Evolutionary conservation across 805 yeast species (phyloP).

Genomic region (Metschnikowia rubicola): DNA sequence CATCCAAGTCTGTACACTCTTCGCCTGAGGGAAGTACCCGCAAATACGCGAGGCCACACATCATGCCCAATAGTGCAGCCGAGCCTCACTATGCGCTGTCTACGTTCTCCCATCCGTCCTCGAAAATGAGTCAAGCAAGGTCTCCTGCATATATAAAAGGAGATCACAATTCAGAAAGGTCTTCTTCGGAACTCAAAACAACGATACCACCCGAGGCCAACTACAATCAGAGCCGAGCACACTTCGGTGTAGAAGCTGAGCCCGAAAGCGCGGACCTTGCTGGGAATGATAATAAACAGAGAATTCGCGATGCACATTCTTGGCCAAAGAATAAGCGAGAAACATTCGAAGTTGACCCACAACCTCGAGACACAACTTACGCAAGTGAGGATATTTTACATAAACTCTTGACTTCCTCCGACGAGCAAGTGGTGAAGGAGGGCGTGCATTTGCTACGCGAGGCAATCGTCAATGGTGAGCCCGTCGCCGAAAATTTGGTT

Average conservation of each 20-base stretch:
- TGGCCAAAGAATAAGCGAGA: neutral
- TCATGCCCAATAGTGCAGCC: neutral
- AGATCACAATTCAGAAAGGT: too few species aligned
- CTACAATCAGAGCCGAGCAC: too few species aligned
- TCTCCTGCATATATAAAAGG: too few species aligned
- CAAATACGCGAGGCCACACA: neutral
- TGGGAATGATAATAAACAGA: too few species aligned
- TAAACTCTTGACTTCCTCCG: slow-evolving; percentile 32
- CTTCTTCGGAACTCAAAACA: too few species aligned
- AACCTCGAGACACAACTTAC: too few species aligned
- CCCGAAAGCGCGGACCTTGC: too few species aligned
- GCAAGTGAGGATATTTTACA: slow-evolving; percentile 33
- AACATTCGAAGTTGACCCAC: neutral
- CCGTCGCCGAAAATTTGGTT: slow-evolving; percentile 24
- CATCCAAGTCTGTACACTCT: neutral
- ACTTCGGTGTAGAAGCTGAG: too few species aligned
- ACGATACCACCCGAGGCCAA: too few species aligned
- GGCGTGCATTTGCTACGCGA: slow-evolving; percentile 37
- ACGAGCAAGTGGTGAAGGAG: slow-evolving; percentile 27
- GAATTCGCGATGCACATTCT: neutral
- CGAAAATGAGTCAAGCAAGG: neutral
- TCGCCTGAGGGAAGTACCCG: slow-evolving; percentile 1
- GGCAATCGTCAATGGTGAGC: slow-evolving; percentile 38
- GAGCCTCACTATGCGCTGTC: slow-evolving; percentile 16
- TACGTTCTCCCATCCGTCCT: slow-evolving; percentile 11